These are phyloP conservation scores for Fraxinus sp. DNA, from an alignment of 305 asterid species.

Conservation along the genomic window DNA sequence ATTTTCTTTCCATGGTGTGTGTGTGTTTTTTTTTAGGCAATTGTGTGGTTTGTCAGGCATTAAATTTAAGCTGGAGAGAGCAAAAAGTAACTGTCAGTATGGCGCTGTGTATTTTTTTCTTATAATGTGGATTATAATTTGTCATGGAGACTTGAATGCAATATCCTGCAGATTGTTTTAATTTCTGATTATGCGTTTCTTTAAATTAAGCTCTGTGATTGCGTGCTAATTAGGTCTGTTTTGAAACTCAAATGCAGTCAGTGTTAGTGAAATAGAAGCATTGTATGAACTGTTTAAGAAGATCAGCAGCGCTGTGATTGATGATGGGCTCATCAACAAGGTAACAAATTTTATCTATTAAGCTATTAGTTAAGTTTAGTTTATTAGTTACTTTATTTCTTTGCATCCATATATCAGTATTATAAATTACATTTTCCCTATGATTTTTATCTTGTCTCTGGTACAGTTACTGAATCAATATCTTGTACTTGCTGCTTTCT, in stretches of 20 bases:
- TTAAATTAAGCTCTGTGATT: slow-evolving; percentile 13
- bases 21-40: not conserved
- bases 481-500: slow-evolving; percentile 21
- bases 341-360: slow-evolving; percentile 36
- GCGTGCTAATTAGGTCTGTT: slow-evolving; percentile 17
- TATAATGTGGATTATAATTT: not conserved
- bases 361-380: not conserved
- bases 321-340: slow-evolving; percentile 87
- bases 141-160: slow-evolving; percentile 16
- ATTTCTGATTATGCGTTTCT: slow-evolving; percentile 6
- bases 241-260: slow-evolving; percentile 48
- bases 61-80: slow-evolving; percentile 14
- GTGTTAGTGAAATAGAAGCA: slow-evolving; percentile 88
- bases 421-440: not conserved
- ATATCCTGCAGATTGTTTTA: slow-evolving; percentile 17
- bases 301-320: slow-evolving; percentile 80
- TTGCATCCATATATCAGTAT: not conserved
- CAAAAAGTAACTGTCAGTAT: not conserved
- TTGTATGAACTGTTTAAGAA: slow-evolving; percentile 76
- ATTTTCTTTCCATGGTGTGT: not conserved
- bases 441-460: slow-evolving; percentile 15
- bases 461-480: slow-evolving; percentile 18
- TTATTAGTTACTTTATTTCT: slow-evolving; percentile 6
- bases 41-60: not conserved
- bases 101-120: not conserved